Base-by-base conservation (phyloP, 805 yeast species). In the Candida maris region DNA sequence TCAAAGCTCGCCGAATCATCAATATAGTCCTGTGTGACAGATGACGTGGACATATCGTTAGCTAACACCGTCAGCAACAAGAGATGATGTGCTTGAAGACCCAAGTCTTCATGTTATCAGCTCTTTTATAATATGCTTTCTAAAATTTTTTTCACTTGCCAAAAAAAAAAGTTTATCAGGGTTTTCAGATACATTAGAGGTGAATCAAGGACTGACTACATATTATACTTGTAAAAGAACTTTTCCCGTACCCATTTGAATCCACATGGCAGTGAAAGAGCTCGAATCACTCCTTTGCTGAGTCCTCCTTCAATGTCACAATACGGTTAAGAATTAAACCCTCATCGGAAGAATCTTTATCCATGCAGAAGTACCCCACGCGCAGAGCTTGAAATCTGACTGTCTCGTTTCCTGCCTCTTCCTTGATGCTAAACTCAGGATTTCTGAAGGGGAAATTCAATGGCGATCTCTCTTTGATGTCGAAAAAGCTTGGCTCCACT, bases 381-480 rank as follows among this genome's bases (percentile, higher is more conserved):
- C 98, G 79, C 63, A 93, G 75, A 20, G 96, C 98, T 69, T 93
- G 98, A 87, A 93, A 93, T 64, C 98, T 78, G 21, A 85, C 87
- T n/a, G 89, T 75, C 61, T 89, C 95, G 30, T 79, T 76, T 3
- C 77, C 73, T 22, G 71, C 71, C 42, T 73, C 71, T 59, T 93
- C 97, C 49, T 74, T 70, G 47, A 88, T 82, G 55, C 73, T 71
- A 58, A 87, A 85, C 45, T 81, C 81, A 26, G 73, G 67, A 34
- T 77, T 72, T 21, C 73, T 70, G 38, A 53, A 59, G 19, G 80
- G 71, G 51, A 77, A 65, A 47, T 79, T 79, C 79, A 91, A 76
- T 41, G 97, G 97, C 18, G 91, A 79, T 48, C 75, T 78, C 42
- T 62, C 60, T 50, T 75, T 65, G 37, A 93, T 76, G 35, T 84